These are phyloP conservation scores for Berberis vulgaris DNA, from an alignment of 164 flowering plant genomes.

Conservation along the genomic window DNA sequence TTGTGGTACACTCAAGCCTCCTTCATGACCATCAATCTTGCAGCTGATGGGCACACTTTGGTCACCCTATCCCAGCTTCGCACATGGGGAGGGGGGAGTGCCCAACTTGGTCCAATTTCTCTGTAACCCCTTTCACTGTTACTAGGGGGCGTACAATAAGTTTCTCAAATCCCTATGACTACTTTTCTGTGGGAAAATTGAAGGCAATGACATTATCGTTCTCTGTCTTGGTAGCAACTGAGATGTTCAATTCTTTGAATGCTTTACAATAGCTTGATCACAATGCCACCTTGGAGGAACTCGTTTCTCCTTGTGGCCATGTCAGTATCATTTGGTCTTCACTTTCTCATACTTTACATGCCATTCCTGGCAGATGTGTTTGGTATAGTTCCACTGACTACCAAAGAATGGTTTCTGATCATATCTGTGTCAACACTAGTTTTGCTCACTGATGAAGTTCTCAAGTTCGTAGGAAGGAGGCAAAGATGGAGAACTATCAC, in stretches of 20 bases:
- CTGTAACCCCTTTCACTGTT: slow-evolving; percentile 28
- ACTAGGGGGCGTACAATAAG: slow-evolving; percentile 34
- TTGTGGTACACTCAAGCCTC: slow-evolving; percentile 13
- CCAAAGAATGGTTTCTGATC: slow-evolving; percentile 72
- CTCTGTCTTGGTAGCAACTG: slow-evolving; percentile 79
- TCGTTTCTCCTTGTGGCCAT: slow-evolving; percentile 87
- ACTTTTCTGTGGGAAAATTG: slow-evolving; percentile 65
- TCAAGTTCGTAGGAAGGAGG: slow-evolving; percentile 52
- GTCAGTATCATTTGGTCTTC: slow-evolving; percentile 73
- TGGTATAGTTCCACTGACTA: slow-evolving; percentile 57
- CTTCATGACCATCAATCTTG: slow-evolving; percentile 65
- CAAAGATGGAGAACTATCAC: slow-evolving; percentile 13
- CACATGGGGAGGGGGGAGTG: slow-evolving; percentile 81
- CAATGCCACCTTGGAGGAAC: slow-evolving; percentile 50
- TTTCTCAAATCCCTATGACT: slow-evolving; percentile 74
- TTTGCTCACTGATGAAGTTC: slow-evolving; percentile 64
- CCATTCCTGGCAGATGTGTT: slow-evolving; percentile 76
- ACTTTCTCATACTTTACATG: slow-evolving; percentile 65
- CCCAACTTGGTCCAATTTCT: slow-evolving; percentile 43
- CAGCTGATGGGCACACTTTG: slow-evolving; percentile 27
- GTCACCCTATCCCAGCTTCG: too few species aligned
- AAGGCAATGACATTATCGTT: slow-evolving; percentile 87
- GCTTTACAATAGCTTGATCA: slow-evolving; percentile 61
- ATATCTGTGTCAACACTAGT: slow-evolving; percentile 66
- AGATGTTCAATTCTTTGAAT: slow-evolving; percentile 88